These are phyloP conservation scores for Marchantia polymorpha DNA, from an alignment of 225 moss, liverwort and hornwort genomes.

Conservation along the genomic window DNA sequence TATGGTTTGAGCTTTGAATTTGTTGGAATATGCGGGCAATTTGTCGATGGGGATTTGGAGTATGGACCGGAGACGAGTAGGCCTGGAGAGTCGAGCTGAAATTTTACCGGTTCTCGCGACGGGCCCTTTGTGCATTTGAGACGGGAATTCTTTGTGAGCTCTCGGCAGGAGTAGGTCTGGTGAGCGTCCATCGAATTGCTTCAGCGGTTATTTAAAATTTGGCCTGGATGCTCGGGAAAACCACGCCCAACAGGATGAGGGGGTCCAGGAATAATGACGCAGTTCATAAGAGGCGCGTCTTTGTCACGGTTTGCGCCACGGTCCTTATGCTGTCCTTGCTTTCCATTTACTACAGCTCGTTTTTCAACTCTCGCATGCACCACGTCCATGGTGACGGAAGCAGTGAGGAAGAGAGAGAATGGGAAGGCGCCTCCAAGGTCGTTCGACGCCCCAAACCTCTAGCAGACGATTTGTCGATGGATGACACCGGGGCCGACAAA, in stretches of 20 bases:
- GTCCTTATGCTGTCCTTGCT: constrained; percentile 67
- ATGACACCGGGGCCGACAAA: constrained; percentile 13
- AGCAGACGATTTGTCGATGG: constrained; percentile 11
- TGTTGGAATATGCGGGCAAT: not conserved
- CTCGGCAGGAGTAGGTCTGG: not conserved
- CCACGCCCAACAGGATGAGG: constrained; percentile 58
- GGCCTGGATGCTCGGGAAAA: constrained; percentile 65
- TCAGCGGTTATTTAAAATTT: not conserved
- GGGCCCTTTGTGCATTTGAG: not conserved
- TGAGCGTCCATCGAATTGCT: not conserved
- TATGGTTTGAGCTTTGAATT: not conserved
- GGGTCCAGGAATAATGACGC: constrained; percentile 65
- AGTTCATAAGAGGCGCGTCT: constrained; percentile 72
- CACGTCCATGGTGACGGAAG: constrained; percentile 15
- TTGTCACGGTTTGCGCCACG: constrained; percentile 62
- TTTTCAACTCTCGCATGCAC: constrained; percentile 58
- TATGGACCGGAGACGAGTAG: constrained; percentile 16
- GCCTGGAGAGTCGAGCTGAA: constrained; percentile 3
- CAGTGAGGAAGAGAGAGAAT: constrained; percentile 21
- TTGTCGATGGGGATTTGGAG: not conserved
- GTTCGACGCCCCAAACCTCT: constrained; percentile 32
- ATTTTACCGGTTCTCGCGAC: not conserved
- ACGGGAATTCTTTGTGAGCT: not conserved
- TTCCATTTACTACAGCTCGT: constrained; percentile 81
- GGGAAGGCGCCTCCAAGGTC: constrained; percentile 29